phyloP scores from a whole-genome alignment of 2,329 filamentous ascomycete genomes.

The Pseudogymnoascus sp. region DNA sequence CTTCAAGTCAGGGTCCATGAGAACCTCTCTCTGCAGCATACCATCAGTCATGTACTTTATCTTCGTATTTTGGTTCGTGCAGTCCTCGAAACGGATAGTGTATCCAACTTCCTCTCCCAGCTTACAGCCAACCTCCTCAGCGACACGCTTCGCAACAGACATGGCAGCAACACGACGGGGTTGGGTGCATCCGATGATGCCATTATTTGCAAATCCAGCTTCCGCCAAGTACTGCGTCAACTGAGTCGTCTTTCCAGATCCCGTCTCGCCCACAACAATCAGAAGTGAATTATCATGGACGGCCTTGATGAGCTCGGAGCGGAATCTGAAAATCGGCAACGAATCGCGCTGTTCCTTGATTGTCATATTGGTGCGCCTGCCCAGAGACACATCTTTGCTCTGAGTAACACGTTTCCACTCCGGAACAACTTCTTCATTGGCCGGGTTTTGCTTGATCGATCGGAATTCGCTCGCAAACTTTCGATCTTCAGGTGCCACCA shows the following conservation, averaged over 20 bases:
- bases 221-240: conserved; percentile 93
- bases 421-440: conserved; percentile 61
- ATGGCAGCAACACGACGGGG: conserved; percentile 95
- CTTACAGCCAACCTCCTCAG: conserved; percentile 88
- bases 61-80: conserved; percentile 75
- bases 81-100: conserved; percentile 95
- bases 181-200: conserved; percentile 93
- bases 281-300: conserved; percentile 82
- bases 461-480: conserved; percentile 86
- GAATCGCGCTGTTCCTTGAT: conserved; percentile 93
- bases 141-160: conserved; percentile 94
- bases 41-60: conserved; percentile 99
- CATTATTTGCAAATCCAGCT: conserved; percentile 77
- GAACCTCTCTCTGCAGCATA: conserved; percentile 92
- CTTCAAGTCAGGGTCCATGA: conserved; percentile 81
- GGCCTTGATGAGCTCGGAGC: conserved; percentile 79
- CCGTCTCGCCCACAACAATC: conserved; percentile 95
- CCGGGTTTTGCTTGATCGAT: conserved; percentile 46
- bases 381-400: conserved; percentile 71
- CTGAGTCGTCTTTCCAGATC: conserved; percentile 95
- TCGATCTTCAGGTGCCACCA: conserved; percentile 76
- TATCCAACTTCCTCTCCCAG: conserved; percentile 93
- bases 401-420: conserved; percentile 88
- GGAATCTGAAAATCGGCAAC: conserved; percentile 82
- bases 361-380: conserved; percentile 80